phyloP scores from a whole-genome alignment of 371 early-diverging fungal species.

The Batkoa obscura region DNA sequence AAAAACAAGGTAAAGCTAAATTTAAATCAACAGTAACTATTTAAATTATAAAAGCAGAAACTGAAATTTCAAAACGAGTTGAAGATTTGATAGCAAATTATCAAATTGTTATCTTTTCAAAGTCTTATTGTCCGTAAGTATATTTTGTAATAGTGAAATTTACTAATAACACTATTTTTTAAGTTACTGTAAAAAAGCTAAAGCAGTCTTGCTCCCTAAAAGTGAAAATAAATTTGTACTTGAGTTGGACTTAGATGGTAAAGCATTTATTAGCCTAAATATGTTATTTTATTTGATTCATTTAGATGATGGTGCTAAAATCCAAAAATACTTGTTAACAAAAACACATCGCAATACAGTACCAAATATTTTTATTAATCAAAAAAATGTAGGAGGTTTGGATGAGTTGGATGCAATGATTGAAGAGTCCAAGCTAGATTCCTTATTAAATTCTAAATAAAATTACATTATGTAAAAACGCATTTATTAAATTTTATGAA shows the following conservation, averaged over 20 bases:
- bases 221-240: background rate
- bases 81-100: no score
- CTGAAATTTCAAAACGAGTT: no score
- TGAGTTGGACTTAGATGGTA: background rate
- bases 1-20: no score
- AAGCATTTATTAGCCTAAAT: background rate
- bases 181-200: background rate
- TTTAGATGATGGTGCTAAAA: background rate
- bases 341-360: background rate
- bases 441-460: no score
- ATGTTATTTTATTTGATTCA: background rate
- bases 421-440: background rate
- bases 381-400: background rate
- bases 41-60: no score
- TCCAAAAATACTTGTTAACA: background rate
- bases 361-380: background rate
- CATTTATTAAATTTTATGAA: slow-evolving; percentile 9
- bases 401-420: background rate
- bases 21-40: no score
- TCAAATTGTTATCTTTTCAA: background rate
- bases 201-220: background rate
- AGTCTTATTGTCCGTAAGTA: background rate
- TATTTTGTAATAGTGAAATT: background rate
- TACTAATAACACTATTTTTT: background rate
- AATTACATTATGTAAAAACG: no score